Base-by-base conservation (phyloP, 805 yeast species). In the Yamadazyma sp. region DNA sequence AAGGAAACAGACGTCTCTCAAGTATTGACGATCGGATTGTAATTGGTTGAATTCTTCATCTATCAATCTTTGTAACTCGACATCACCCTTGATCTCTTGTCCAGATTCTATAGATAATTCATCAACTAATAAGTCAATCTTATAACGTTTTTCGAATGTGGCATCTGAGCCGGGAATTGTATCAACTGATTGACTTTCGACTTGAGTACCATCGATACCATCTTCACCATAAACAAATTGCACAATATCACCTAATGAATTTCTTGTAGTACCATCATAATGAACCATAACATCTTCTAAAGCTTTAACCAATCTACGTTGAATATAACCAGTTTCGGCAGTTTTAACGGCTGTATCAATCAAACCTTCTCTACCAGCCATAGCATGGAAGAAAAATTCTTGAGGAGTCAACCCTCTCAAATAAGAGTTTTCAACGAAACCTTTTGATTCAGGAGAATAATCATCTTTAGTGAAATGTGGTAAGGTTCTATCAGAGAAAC, bases 361-460 rank as follows among this genome's bases (percentile, higher is more conserved):
- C 58, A 93, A 74, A 74, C 99, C 99, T 70, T 93, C 99, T 76
- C 99, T 87, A 72, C 99, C 99, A 56, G 98, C 98, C 96, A 93
- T 93, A 35, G 98, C 97, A 61, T 93, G 99, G 82, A 93, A 93
- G 61, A 93, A 89, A 62, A 93, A 93, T 62, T 93, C 99, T 63
- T 93, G 98, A 22, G 99, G 98, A 5, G 98, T 89, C 54, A 93
- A 74, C 24, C 99, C 99, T 71, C 98, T 81, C 57, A 91, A 73
- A 57, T 93, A 93, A 10, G 98, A 93, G 59, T 93, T 93, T 62
- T 94, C 96, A 42, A 93, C 95, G 53, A 93, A 93, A 50, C 99
- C 99, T 60, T 88, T 88, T 3, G 98, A 91, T 63, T 93, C 98
- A 15, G 98, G 98, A 33, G 96, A 86, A 61, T 93, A 93, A 61